phyloP scores from a whole-genome alignment of 2,329 filamentous ascomycete genomes.

The Talaromyces islandicus region DNA sequence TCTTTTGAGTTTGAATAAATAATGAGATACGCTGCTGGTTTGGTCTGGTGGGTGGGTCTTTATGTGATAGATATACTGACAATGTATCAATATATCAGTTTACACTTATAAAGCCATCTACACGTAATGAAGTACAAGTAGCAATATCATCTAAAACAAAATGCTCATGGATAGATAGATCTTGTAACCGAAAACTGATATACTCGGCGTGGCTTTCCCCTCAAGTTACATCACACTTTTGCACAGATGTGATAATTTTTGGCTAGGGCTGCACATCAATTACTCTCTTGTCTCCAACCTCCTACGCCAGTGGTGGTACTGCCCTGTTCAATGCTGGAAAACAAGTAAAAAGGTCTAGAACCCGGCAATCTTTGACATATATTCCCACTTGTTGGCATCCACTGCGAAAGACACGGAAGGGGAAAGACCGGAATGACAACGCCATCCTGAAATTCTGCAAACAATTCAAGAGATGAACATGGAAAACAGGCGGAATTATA shows the following conservation, averaged over 20 bases:
- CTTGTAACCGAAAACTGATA: not conserved
- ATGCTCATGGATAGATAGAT: not conserved
- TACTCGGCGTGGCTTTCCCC: not conserved
- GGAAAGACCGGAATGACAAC: slow-evolving; percentile 38
- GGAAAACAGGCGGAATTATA: slow-evolving; percentile 15
- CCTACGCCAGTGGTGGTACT: not conserved
- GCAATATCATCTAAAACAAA: not conserved
- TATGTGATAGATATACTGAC: not conserved
- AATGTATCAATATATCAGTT: not conserved
- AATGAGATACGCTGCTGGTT: not conserved
- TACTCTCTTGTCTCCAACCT: not conserved
- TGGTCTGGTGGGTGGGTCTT: too few relatives aligned
- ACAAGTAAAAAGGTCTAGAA: not conserved
- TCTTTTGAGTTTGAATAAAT: slow-evolving; percentile 40
- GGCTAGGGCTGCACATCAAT: not conserved
- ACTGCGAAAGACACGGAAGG: slow-evolving; percentile 16
- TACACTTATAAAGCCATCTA: not conserved
- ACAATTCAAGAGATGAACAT: slow-evolving; percentile 13
- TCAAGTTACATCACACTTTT: not conserved
- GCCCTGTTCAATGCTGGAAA: not conserved
- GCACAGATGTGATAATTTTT: not conserved
- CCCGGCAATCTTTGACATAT: not conserved
- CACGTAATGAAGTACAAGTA: not conserved
- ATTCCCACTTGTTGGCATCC: slow-evolving; percentile 1
- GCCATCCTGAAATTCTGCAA: slow-evolving; percentile 40